phyloP scores from a whole-genome alignment of 768 basidiomycete genomes.

The Leccinum disarticulatum region DNA sequence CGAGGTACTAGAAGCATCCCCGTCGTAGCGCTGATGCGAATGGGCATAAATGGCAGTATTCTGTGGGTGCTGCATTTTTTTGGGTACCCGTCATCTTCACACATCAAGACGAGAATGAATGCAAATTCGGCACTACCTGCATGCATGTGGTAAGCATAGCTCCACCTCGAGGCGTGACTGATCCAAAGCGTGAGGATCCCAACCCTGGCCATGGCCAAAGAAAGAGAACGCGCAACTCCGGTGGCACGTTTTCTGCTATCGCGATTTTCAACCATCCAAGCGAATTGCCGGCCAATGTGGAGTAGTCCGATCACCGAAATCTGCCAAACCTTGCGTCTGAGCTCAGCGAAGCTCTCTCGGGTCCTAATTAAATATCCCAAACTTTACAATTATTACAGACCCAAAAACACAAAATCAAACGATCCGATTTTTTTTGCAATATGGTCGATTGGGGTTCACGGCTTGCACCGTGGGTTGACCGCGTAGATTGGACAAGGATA shows the following conservation, averaged over 20 bases:
- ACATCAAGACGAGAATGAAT: conserved; percentile 30
- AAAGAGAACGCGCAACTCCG: conserved; percentile 21
- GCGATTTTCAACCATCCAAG: conserved; percentile 16
- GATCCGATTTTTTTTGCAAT: conserved; percentile 4
- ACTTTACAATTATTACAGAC: conserved; percentile 16
- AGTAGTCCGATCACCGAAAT: conserved; percentile 26
- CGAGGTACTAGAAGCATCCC: conserved; percentile 17
- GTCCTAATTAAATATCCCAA: conserved; percentile 23
- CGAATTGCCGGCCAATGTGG: conserved; percentile 27
- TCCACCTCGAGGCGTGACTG: conserved; percentile 38
- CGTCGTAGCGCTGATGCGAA: conserved; percentile 18
- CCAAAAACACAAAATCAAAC: conserved; percentile 10
- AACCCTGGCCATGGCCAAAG: conserved; percentile 20
- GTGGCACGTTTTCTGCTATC: conserved; percentile 16
- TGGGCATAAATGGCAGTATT: conserved; percentile 22
- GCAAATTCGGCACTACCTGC: conserved; percentile 29
- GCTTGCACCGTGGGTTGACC: conserved; percentile 7
- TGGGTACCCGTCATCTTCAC: conserved; percentile 17
- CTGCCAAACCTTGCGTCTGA: conserved; percentile 26
- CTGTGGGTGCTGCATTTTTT: conserved; percentile 24
- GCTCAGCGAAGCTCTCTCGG: conserved; percentile 31
- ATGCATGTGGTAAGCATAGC: conserved; percentile 35
- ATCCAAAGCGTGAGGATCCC: conserved; percentile 33
- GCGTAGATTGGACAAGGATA: conserved; percentile 2
- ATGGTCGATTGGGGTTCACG: conserved; percentile 14